A percentile compares a stretch with the other conserved stretches of the same genome.
Evolutionary conservation across 345 rosid species (phyloP).

Genomic region (Populus ilicifolia): DNA sequence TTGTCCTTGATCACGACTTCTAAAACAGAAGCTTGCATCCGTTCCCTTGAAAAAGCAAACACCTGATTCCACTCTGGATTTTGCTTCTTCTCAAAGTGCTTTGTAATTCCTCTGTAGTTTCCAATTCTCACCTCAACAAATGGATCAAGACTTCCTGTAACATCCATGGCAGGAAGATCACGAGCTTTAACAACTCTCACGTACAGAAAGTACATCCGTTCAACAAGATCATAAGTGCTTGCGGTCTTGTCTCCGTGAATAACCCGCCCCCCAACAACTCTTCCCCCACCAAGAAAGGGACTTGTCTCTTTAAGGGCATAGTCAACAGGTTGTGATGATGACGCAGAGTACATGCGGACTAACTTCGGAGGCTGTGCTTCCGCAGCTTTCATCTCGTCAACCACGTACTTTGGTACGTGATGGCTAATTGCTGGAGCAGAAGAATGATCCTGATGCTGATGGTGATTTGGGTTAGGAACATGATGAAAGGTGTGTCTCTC

Average conservation of each 20-base stretch:
- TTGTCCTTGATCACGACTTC: slow-evolving; percentile 33
- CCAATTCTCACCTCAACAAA: slow-evolving; percentile 32
- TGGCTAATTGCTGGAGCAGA: slow-evolving; percentile 44
- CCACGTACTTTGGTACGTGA: slow-evolving; percentile 55
- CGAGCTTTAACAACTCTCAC: slow-evolving; percentile 34
- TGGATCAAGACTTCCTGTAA: slow-evolving; percentile 34
- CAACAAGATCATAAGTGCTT: slow-evolving; percentile 37
- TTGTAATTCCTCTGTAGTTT: slow-evolving; percentile 35
- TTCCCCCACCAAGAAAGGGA: slow-evolving; percentile 37
- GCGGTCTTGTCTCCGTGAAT: slow-evolving; percentile 45
- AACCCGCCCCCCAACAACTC: slow-evolving; percentile 60
- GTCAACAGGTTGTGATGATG: slow-evolving; percentile 50
- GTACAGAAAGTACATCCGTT: slow-evolving; percentile 31
- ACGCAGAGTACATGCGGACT: slow-evolving; percentile 59
- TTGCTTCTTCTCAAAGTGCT: slow-evolving; percentile 27
- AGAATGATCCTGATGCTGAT: slow-evolving; percentile 44
- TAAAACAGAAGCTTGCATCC: slow-evolving; percentile 30
- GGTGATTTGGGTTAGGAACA: slow-evolving; percentile 66
- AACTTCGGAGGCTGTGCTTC: slow-evolving; percentile 62
- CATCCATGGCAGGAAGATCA: slow-evolving; percentile 34
- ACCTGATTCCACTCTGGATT: slow-evolving; percentile 38
- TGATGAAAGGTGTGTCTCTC: slow-evolving; percentile 70
- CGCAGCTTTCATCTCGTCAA: slow-evolving; percentile 60
- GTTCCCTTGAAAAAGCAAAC: slow-evolving; percentile 35
- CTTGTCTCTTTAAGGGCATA: slow-evolving; percentile 36